These are phyloP conservation scores for Westerdykella ornata DNA, from an alignment of 2,329 filamentous ascomycete species.

Conservation along the genomic window DNA sequence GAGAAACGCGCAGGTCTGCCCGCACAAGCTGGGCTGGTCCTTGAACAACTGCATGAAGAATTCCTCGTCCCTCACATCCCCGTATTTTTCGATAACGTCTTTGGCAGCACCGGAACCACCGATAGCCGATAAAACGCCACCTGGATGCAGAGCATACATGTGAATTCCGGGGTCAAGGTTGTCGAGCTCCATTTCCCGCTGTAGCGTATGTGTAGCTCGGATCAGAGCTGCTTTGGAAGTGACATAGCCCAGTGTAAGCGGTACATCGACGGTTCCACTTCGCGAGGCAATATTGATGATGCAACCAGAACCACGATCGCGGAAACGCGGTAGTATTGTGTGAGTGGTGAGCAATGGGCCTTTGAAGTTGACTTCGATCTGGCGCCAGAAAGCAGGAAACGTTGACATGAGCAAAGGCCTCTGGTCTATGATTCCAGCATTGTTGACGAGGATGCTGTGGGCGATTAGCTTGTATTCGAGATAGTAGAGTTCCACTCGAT, in stretches of 20 bases:
- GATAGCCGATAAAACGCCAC: constrained; percentile 23
- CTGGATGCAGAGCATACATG: constrained; percentile 28
- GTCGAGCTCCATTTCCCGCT: constrained; percentile 26
- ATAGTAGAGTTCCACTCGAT: background rate
- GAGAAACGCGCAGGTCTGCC: constrained; percentile 27
- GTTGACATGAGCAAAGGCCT: constrained; percentile 23
- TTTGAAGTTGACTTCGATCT: constrained; percentile 31
- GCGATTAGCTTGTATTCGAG: background rate
- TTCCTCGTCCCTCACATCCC: constrained; percentile 20
- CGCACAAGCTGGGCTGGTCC: constrained; percentile 22
- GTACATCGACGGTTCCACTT: constrained; percentile 26
- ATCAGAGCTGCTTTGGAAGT: constrained; percentile 25
- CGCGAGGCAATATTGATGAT: constrained; percentile 29
- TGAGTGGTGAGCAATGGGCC: constrained; percentile 25
- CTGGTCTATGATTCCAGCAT: constrained; percentile 24
- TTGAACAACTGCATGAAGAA: constrained; percentile 24
- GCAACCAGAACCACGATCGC: constrained; percentile 20
- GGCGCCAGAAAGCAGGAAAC: constrained; percentile 23
- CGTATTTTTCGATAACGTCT: constrained; percentile 26
- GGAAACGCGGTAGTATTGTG: constrained; percentile 18
- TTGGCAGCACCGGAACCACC: constrained; percentile 16
- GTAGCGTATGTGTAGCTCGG: constrained; percentile 26
- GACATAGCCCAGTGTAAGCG: constrained; percentile 28
- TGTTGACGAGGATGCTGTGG: constrained; percentile 21
- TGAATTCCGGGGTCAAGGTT: constrained; percentile 22